phyloP scores from a whole-genome alignment of 352 stramenopile species.

The Phytophthora litchii region DNA sequence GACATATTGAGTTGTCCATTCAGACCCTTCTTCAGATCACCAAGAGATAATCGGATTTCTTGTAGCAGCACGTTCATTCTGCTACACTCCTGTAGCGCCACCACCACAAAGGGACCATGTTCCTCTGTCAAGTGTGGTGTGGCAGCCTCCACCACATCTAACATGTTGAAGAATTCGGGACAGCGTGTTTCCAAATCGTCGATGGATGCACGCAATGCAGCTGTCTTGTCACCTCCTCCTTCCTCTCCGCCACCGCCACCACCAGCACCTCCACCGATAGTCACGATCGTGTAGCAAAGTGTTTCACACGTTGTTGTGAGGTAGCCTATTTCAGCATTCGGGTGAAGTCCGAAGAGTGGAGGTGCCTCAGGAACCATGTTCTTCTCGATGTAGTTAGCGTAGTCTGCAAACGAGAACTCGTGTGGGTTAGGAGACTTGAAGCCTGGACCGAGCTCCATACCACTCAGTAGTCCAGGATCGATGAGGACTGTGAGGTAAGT shows the following conservation, averaged over 20 bases:
- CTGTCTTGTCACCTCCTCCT: slow-evolving; percentile 77
- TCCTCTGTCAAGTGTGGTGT: slow-evolving; percentile 89
- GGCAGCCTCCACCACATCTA: slow-evolving; percentile 89
- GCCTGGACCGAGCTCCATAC: slow-evolving; percentile 93
- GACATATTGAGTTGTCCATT: slow-evolving; percentile 97
- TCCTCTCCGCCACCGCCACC: slow-evolving; percentile 34
- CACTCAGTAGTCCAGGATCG: slow-evolving; percentile 82
- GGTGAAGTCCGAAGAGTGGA: slow-evolving; percentile 93
- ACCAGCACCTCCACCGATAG: slow-evolving; percentile 82
- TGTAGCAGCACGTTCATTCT: slow-evolving; percentile 95
- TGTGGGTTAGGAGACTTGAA: slow-evolving; percentile 93
- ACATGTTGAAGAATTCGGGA: slow-evolving; percentile 93
- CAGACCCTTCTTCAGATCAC: slow-evolving; percentile 95
- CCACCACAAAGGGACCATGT: slow-evolving; percentile 93
- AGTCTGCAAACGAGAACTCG: slow-evolving; percentile 84
- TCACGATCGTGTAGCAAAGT: slow-evolving; percentile 94
- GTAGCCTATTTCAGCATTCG: slow-evolving; percentile 96
- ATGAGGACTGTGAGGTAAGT: slow-evolving; percentile 93
- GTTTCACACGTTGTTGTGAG: slow-evolving; percentile 92
- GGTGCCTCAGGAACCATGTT: slow-evolving; percentile 93
- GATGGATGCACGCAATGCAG: slow-evolving; percentile 86
- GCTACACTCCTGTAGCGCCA: slow-evolving; percentile 94
- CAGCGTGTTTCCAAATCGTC: slow-evolving; percentile 91
- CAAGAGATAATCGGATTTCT: slow-evolving; percentile 91
- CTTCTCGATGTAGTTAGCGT: slow-evolving; percentile 93